Base-by-base conservation (phyloP, 1,284 basidiomycete species). In the Fistulina hepatica region DNA sequence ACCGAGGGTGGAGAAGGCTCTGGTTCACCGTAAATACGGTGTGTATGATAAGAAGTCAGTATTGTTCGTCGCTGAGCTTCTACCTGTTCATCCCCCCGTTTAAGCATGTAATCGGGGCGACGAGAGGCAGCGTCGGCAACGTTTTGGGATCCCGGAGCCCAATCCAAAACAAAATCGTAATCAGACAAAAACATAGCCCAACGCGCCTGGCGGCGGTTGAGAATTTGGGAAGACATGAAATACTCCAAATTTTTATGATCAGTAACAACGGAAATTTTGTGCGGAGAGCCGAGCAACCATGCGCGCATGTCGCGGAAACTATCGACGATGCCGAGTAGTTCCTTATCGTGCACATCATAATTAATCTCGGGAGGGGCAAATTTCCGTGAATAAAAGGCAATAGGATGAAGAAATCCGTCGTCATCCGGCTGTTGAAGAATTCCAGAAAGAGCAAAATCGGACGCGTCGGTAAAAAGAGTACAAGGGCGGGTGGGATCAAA, bases 341-440 rank as follows among this genome's bases (percentile, higher is more conserved):
- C 63, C 42, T 66, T 61, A 46, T 67, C 54, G 40, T 64, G 55
- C n/a, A 57, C 54, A 12, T 55, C 50, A 44, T 66, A 69, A 42
- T 69, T 69, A 6, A 53, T 38, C 41, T 71, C 59, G 0, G 60
- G 44, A 0, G 53, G 37, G 1, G 35, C 25, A 13, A 65, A 43
- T 10, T 48, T 54, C 2, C 50, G 43, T 5, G 59, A 63, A 20
- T 54, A 45, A 46, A 60, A 63, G 0, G 50, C 56, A 3, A 64
- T 44, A 5, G 61, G 61, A 23, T 50, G 49, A n/a, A 52, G 42
- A 10, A 48, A 40, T n/a, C n/a, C n/a, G n/a, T n/a, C n/a, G n/a
- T n/a, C n/a, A 23, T 36, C 15, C 30, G 25, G 13, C 19, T 40
- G 39, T 3, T 31, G 45, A 5, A 50, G 34, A 25, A 56, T 53